Base-by-base conservation (phyloP, 352 stramenopile genomes). In the Globisporangium rhizosaccharum region DNA sequence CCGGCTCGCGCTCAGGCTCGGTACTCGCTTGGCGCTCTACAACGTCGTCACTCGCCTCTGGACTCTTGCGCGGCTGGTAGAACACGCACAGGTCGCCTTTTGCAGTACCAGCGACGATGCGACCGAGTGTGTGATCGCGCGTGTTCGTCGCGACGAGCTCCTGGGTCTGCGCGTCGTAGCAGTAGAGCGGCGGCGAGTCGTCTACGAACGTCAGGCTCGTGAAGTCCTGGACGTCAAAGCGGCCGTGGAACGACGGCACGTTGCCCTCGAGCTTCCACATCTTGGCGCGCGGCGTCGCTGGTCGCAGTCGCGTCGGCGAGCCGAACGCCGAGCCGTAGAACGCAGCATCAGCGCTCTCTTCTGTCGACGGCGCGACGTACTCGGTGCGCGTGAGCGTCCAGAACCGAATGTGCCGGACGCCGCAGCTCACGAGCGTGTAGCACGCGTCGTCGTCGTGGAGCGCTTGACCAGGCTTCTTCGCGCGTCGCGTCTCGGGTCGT, bases 201-300 rank as follows among this genome's bases (percentile, higher is more conserved):
- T 88, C 78, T n/a, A 86, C 74, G 56, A 88, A 90, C 10, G 71
- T 70, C 26, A 88, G 59, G 50, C 67, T 82, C 17, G 72, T 85
- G 37, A 90, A 90, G 51, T 90, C 78, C 68, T 90, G 81, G 8
- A 87, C 73, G 44, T 87, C 78, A 30, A 88, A 72, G 9, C 74
- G 68, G 0, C 76, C 78, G 48, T 90, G 70, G 55, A 90, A 87
- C 17, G 80, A 85, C 17, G 81, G 81, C 3, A 87, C 75, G 51
- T 87, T 88, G 8, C 81, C 81, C 53, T 90, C 78, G 30, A 90
- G 72, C 55, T 82, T 86, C 81, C 81, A 90, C 45, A 85, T 69
- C 54, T 85, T 88, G 10, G 76, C 75, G 28, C 76, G 80, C 3
- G 73, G 78, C 11, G 76, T 80, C n/a, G 74, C 62, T 44, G 80